Evolutionary conservation across 768 basidiomycete genomes (phyloP), one percentile per base, ranked within the genome.

Genomic region (Phanerochaete carnosa): DNA sequence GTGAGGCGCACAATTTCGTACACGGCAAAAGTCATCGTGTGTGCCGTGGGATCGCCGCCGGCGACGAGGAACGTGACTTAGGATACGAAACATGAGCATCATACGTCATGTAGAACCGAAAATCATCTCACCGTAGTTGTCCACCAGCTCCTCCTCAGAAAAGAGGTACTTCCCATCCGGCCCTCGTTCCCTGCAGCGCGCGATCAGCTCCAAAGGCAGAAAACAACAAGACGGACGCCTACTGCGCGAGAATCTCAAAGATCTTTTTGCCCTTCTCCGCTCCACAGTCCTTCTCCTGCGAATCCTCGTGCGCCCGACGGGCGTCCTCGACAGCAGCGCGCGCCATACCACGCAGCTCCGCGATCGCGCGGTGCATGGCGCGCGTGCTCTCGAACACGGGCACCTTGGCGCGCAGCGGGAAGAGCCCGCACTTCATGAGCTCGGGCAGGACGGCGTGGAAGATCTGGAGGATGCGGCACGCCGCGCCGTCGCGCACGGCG

Each of bases 161-260:
- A 55, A 55, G 16, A 55, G 11, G 23, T 55, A 39, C 15, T 55
- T 37, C 6, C 33, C 54, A 39, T 55, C 39, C 7, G 16, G 35
- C 13, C 39, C 54, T 11, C 33, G 9, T 45, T 55, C 22, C 33
- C 54, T 55, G 23, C n/a, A 22, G 35, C 9, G 23, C n/a, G 25
- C 4, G 2, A 25, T 55, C 4, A 55, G 29, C 4, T 9, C 11
- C 39, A 25, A n/a, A n/a, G n/a, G 22, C 12, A 39, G 39, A 25
- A 12, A 6, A 22, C 3, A n/a, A n/a, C 33, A 8, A 12, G 39
- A 39, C 7, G n/a, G 2, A 9, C 2, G 23, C 54, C 22, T 25
- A 55, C 54, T 55, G 54, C 7, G 54, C 54, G 13, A 55, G 23
- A 55, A 55, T 55, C 39, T 55, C 54, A 28, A 55, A 55, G 30